These are phyloP conservation scores for Yamadazyma phyllophila DNA, from an alignment of 805 yeast genomes.

Conservation along the genomic window DNA sequence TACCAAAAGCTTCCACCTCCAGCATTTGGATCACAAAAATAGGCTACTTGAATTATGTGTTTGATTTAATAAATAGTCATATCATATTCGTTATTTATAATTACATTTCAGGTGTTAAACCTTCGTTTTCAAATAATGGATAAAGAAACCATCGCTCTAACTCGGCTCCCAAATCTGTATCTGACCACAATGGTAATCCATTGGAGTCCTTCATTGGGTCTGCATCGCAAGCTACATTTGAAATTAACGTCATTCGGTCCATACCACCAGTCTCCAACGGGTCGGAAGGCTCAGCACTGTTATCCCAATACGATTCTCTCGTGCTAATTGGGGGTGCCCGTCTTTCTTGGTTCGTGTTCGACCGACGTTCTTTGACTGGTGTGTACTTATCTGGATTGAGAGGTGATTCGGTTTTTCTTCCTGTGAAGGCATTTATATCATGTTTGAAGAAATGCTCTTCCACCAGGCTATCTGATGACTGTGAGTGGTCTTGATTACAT, in stretches of 20 bases:
- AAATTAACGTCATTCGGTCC: slow-evolving; percentile 8
- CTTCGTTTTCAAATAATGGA: slow-evolving; percentile 11
- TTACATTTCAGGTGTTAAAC: neutral
- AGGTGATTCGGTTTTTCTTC: slow-evolving; percentile 5
- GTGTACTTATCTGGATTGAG: slow-evolving; percentile 5
- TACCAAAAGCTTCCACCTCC: slow-evolving; percentile 13
- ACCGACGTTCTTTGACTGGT: neutral
- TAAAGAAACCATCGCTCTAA: slow-evolving; percentile 16
- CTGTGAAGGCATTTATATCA: slow-evolving; percentile 11
- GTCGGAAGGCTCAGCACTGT: neutral
- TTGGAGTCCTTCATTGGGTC: slow-evolving; percentile 7
- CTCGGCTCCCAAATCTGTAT: slow-evolving; percentile 12
- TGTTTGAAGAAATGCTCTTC: slow-evolving; percentile 8
- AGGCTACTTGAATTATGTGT: too few relatives aligned
- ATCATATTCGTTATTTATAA: neutral
- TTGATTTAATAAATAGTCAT: too few relatives aligned
- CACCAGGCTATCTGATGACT: neutral
- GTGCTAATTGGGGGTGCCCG: too few relatives aligned
- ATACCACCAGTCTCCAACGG: neutral
- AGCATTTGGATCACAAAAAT: neutral
- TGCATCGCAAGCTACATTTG: slow-evolving; percentile 7
- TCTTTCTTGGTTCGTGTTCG: neutral
- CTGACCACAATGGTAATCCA: slow-evolving; percentile 6
- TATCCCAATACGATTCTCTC: neutral
- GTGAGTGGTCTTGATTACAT: neutral